Percentiles rank a stretch among this genome's conserved stretches.
Conservation (phyloP, 352 stramenopile genomes). For the Phytopythium aichiense region DNA sequence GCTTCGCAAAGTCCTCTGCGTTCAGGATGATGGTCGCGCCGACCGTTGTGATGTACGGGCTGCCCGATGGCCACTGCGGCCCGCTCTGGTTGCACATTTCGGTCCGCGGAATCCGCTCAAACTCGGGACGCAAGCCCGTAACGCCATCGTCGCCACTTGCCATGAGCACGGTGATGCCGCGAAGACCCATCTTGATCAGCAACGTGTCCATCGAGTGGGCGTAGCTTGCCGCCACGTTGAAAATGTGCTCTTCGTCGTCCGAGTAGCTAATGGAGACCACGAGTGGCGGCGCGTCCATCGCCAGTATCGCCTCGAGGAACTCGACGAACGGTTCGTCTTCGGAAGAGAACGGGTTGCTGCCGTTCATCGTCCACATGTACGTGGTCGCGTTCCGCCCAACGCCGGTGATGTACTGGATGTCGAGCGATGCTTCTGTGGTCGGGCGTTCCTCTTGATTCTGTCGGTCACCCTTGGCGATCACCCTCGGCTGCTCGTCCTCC, state of each 20-base stretch:
- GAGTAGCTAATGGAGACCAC: constrained; percentile 91
- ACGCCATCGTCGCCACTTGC: constrained; percentile 87
- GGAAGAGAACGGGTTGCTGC: constrained; percentile 81
- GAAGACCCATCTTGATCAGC: constrained; percentile 87
- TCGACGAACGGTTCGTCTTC: constrained; percentile 85
- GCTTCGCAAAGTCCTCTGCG: constrained; percentile 18
- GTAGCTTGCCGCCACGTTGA: constrained; percentile 65
- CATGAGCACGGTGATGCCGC: constrained; percentile 84
- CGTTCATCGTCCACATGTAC: constrained; percentile 77
- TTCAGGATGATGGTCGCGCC: constrained; percentile 80
- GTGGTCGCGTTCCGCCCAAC: constrained; percentile 75
- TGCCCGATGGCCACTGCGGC: constrained; percentile 74
- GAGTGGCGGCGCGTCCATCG: constrained; percentile 61
- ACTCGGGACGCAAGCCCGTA: constrained; percentile 62
- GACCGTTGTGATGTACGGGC: constrained; percentile 89
- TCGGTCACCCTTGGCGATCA: constrained; percentile 56
- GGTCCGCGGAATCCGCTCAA: constrained; percentile 42
- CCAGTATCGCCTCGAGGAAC: constrained; percentile 67
- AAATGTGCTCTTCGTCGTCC: constrained; percentile 88
- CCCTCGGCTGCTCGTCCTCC: constrained; percentile 30
- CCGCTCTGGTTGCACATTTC: constrained; percentile 62
- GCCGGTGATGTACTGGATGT: constrained; percentile 90
- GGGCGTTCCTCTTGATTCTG: constrained; percentile 31
- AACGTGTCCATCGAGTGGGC: constrained; percentile 79
- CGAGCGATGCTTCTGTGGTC: constrained; percentile 79